Percentiles rank a stretch among this genome's conserved stretches.
These are phyloP conservation scores for Lodderomyces margitis DNA, from an alignment of 1,139 yeast genomes.

Conservation along the genomic window DNA sequence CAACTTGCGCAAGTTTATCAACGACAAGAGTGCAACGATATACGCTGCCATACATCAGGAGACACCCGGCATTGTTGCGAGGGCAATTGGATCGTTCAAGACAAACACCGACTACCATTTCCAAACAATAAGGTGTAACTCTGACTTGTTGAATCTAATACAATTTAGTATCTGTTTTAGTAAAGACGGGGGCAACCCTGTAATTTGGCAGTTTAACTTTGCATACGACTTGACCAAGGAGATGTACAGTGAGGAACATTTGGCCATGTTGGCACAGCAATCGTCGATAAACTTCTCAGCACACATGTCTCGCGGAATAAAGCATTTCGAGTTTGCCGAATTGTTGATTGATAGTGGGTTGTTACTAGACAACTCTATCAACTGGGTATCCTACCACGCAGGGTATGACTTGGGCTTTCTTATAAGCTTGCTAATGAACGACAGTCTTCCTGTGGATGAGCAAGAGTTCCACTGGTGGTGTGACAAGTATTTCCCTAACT, in stretches of 20 bases:
- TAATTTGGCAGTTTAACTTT: constrained; percentile 94
- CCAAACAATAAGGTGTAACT: constrained; percentile 89
- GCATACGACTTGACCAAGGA: constrained; percentile 71
- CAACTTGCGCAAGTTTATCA: constrained; percentile 63
- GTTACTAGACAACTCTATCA: constrained; percentile 65
- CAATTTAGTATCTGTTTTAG: constrained; percentile 87
- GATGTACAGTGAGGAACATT: constrained; percentile 80
- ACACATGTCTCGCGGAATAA: constrained; percentile 78
- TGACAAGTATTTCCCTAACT: constrained; percentile 71
- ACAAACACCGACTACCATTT: constrained; percentile 92
- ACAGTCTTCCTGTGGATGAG: constrained; percentile 77
- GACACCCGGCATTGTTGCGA: constrained; percentile 92
- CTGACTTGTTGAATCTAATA: constrained; percentile 80
- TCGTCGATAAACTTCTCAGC: constrained; percentile 81
- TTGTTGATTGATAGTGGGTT: constrained; percentile 83
- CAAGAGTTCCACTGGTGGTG: constrained; percentile 76
- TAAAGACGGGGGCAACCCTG: constrained; percentile 54
- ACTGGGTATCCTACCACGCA: constrained; percentile 91
- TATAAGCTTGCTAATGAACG: constrained; percentile 72
- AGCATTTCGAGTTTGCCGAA: constrained; percentile 79
- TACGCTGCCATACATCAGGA: constrained; percentile 83
- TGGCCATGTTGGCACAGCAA: constrained; percentile 65
- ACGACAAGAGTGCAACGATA: constrained; percentile 55
- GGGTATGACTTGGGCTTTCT: constrained; percentile 95
- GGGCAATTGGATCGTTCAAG: constrained; percentile 95